Evolutionary conservation across 1,284 basidiomycete genomes (phyloP).

Genomic region (Somion occarium): DNA sequence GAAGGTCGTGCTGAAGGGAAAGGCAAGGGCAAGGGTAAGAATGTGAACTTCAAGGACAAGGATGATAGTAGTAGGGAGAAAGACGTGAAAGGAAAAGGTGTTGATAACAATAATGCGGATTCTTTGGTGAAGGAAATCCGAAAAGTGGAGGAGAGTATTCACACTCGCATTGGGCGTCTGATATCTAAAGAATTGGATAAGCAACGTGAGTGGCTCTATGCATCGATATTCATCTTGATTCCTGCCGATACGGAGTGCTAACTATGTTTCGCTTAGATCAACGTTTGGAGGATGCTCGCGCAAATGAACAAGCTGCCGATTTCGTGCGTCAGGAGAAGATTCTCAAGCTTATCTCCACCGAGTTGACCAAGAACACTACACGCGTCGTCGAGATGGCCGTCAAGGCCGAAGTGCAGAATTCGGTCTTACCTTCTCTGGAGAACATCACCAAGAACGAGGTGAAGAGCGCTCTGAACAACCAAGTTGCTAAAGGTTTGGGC

Average conservation of each 20-base stretch:
- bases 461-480: conserved; percentile 66
- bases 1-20: conserved; percentile 52
- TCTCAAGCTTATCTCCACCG: conserved; percentile 78
- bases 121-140: conserved; percentile 68
- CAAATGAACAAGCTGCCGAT: conserved; percentile 70
- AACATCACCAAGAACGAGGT: conserved; percentile 76
- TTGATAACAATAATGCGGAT: conserved; percentile 49
- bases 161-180: conserved; percentile 65
- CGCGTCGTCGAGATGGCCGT: conserved; percentile 82
- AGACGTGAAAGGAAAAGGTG: conserved; percentile 31
- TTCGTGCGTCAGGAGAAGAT: conserved; percentile 82
- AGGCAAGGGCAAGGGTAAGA: conserved; percentile 60
- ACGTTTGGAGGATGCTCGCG: conserved; percentile 74
- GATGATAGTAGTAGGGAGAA: conserved; percentile 26
- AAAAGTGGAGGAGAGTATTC: conserved; percentile 75
- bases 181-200: conserved; percentile 83
- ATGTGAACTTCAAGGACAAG: conserved; percentile 25
- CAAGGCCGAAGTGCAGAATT: conserved; percentile 74
- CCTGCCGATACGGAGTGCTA: conserved; percentile 1
- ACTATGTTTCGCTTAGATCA: conserved; percentile 44
- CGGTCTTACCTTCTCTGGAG: conserved; percentile 74
- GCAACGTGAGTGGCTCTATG: conserved; percentile 52
- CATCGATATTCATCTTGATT: background rate
- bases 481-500: conserved; percentile 65
- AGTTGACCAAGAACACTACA: conserved; percentile 79